These are phyloP conservation scores for Linanthus parryae DNA, from an alignment of 148 eudicot species.

Conservation along the genomic window DNA sequence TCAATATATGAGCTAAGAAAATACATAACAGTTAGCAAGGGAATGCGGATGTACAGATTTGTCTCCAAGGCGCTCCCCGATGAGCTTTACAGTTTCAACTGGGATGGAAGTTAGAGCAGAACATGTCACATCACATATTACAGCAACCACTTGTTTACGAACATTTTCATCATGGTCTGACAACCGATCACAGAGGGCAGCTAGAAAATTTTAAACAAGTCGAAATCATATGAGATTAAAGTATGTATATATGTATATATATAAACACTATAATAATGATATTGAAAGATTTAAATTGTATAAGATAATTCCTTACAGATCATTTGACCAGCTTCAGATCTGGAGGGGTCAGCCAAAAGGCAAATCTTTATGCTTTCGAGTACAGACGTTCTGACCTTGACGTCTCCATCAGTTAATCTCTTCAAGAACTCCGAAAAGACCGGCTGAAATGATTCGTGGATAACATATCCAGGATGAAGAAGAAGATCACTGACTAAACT, in stretches of 20 bases:
- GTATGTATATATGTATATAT: conserved; percentile 5
- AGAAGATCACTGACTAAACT: conserved; percentile 83
- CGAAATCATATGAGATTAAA: conserved; percentile 7
- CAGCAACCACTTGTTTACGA: conserved; percentile 90
- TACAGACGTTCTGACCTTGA: conserved; percentile 79
- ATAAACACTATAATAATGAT: too few species aligned
- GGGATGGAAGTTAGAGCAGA: conserved; percentile 59
- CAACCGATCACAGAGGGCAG: conserved; percentile 83
- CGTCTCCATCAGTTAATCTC: conserved; percentile 81
- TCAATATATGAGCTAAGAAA: background rate
- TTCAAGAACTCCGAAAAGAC: conserved; percentile 83
- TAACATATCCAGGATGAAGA: conserved; percentile 60
- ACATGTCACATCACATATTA: conserved; percentile 81
- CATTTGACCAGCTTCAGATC: conserved; percentile 78
- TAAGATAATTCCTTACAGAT: conserved; percentile 39
- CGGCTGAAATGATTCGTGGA: conserved; percentile 68
- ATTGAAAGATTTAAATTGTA: too few species aligned
- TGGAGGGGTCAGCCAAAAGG: conserved; percentile 63
- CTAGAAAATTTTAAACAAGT: conserved; percentile 31
- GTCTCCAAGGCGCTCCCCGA: conserved; percentile 89
- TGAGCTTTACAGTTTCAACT: conserved; percentile 68
- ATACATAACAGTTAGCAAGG: background rate
- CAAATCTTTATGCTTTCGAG: conserved; percentile 71
- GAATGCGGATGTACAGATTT: conserved; percentile 56
- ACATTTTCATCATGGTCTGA: conserved; percentile 94